Evolutionary conservation across 768 basidiomycete species (phyloP).

Genomic region (Russula vinacea): DNA sequence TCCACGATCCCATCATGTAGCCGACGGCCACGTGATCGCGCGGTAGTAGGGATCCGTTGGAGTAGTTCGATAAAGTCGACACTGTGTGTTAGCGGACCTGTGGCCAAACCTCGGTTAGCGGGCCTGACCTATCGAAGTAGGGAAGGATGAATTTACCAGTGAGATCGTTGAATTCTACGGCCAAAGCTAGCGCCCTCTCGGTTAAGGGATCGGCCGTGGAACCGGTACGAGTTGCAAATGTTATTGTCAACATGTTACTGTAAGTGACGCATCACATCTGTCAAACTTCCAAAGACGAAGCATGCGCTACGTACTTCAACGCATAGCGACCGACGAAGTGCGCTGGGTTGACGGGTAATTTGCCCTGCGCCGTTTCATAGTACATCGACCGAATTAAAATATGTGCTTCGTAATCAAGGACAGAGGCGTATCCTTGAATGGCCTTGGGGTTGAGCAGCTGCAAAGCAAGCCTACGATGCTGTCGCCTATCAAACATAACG

Average conservation of each 20-base stretch:
- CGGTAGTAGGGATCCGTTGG: slow-evolving; percentile 41
- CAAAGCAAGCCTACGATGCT: slow-evolving; percentile 36
- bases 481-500: slow-evolving; percentile 36
- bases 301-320: slow-evolving; percentile 29
- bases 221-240: slow-evolving; percentile 45
- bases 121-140: not conserved
- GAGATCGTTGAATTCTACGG: slow-evolving; percentile 45
- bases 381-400: slow-evolving; percentile 43
- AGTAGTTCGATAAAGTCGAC: slow-evolving; percentile 46
- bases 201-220: slow-evolving; percentile 41
- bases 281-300: slow-evolving; percentile 10
- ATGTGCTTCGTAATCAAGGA: slow-evolving; percentile 42
- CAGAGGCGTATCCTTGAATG: slow-evolving; percentile 38
- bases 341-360: slow-evolving; percentile 41
- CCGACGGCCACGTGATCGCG: slow-evolving; percentile 40
- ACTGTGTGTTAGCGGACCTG: slow-evolving; percentile 45
- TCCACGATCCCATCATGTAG: slow-evolving; percentile 39
- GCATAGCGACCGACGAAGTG: slow-evolving; percentile 42
- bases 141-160: slow-evolving; percentile 27
- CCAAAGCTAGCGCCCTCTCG: slow-evolving; percentile 38
- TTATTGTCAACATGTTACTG: slow-evolving; percentile 47
- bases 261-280: slow-evolving; percentile 11
- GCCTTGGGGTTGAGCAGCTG: slow-evolving; percentile 38
- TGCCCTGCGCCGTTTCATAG: slow-evolving; percentile 36
- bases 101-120: not conserved